Conservation (phyloP, 192 early-diverging fungal species). For the Chytriomyces hyalinus region DNA sequence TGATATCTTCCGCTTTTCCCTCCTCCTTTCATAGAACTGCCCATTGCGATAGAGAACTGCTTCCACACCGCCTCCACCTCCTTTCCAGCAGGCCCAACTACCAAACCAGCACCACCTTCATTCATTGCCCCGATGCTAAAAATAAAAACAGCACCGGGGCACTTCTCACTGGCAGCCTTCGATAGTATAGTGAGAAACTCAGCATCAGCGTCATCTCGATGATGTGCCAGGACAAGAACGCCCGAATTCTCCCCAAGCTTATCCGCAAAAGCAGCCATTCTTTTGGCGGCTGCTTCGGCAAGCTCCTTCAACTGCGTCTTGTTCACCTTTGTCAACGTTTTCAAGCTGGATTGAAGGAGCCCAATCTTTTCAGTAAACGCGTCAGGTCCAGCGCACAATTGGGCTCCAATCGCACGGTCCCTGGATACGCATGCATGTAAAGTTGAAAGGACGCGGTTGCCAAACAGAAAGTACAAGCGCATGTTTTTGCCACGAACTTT, state of each 20-base stretch:
- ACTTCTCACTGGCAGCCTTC: background rate
- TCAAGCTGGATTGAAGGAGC: background rate
- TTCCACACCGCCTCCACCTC: slow-evolving; percentile 13
- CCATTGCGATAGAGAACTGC: slow-evolving; percentile 1
- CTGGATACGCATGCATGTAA: background rate
- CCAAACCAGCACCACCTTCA: slow-evolving; percentile 4
- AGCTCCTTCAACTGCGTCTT: slow-evolving; percentile 24
- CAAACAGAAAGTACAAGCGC: slow-evolving; percentile 72
- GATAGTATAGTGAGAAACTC: slow-evolving; percentile 22
- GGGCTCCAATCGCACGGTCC: slow-evolving; percentile 11
- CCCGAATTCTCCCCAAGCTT: too few species aligned
- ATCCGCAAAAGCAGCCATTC: background rate
- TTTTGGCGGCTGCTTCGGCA: slow-evolving; percentile 3
- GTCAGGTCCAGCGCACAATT: slow-evolving; percentile 18
- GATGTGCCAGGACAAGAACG: background rate
- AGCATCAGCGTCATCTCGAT: slow-evolving; percentile 21
- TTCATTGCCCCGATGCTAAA: background rate
- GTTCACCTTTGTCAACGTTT: background rate
- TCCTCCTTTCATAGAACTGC: slow-evolving; percentile 14
- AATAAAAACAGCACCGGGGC: background rate
- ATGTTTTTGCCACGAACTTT: slow-evolving; percentile 69
- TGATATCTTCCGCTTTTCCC: slow-evolving; percentile 14
- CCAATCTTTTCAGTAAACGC: slow-evolving; percentile 7
- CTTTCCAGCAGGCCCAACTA: slow-evolving; percentile 13
- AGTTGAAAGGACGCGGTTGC: slow-evolving; percentile 57